Conservation (phyloP, 2,329 filamentous ascomycete genomes). For the Sporothrix globosa region DNA sequence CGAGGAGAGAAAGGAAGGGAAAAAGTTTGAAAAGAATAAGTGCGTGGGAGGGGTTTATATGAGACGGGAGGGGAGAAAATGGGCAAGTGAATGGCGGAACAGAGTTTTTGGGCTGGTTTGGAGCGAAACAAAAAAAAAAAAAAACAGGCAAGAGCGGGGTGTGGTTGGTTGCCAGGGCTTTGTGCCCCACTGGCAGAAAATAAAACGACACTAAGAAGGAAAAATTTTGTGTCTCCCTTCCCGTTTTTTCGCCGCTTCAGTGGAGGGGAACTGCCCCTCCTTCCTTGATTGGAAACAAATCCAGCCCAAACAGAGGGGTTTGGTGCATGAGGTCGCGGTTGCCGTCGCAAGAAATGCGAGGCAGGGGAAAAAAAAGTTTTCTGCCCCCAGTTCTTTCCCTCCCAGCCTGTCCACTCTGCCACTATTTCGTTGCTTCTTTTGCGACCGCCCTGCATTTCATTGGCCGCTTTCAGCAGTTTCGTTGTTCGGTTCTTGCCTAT, state of each 20-base stretch:
- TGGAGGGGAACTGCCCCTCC: conserved; percentile 32
- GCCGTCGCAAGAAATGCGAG: conserved; percentile 2
- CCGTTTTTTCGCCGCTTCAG: conserved; percentile 24
- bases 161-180: conserved; percentile 38
- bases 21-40: conserved; percentile 34
- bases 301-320: conserved; percentile 27
- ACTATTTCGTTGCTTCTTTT: not conserved
- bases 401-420: not conserved
- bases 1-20: conserved; percentile 42
- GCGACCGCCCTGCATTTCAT: not conserved
- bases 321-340: not conserved
- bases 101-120: conserved; percentile 26
- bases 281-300: conserved; percentile 29
- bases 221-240: conserved; percentile 28
- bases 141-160: conserved; percentile 32
- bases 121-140: conserved; percentile 24
- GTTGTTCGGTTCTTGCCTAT: conserved; percentile 12
- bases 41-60: conserved; percentile 38
- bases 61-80: conserved; percentile 27
- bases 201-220: conserved; percentile 33
- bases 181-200: conserved; percentile 36
- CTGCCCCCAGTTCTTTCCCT: conserved; percentile 5
- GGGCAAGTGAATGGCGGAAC: conserved; percentile 18
- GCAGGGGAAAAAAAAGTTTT: not conserved
- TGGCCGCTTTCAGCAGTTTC: conserved; percentile 24